Conservation (phyloP, 2,329 filamentous ascomycete species). For the Triangularia verruculosa region DNA sequence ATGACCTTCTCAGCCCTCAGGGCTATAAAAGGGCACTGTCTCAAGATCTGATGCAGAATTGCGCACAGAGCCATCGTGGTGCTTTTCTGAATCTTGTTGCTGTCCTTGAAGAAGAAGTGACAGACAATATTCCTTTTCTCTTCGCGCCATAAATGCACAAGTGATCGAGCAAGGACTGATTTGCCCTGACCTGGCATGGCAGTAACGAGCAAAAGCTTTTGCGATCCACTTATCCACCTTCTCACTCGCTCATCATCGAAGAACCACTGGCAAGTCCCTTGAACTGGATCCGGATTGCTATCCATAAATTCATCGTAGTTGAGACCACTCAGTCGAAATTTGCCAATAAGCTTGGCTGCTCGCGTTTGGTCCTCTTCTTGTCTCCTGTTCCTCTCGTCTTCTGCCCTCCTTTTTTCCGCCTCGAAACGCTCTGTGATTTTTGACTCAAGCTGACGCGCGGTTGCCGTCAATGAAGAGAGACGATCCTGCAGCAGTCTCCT, state of each 20-base stretch:
- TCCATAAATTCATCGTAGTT: constrained; percentile 1
- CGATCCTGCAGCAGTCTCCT: neutral
- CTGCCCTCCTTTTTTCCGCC: too few relatives aligned
- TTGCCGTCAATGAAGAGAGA: neutral
- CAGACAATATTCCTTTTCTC: neutral
- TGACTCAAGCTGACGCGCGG: neutral
- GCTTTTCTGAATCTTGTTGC: neutral
- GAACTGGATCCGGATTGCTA: neutral
- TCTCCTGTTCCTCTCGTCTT: too few relatives aligned
- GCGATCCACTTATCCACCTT: neutral
- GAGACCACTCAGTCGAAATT: neutral
- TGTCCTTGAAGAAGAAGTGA: constrained; percentile 6
- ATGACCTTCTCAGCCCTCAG: neutral
- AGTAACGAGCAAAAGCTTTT: neutral
- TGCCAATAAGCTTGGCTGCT: neutral
- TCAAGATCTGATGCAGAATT: neutral
- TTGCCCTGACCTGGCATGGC: neutral
- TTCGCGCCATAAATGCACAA: neutral
- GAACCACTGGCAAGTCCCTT: neutral
- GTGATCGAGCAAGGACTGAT: neutral
- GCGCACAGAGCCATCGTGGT: constrained; percentile 2
- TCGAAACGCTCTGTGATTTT: neutral
- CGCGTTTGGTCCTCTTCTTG: too few relatives aligned
- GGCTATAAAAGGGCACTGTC: neutral
- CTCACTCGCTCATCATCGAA: neutral